Conservation (phyloP, 2,329 filamentous ascomycete genomes). For the Hypoxylon rubiginosum region DNA sequence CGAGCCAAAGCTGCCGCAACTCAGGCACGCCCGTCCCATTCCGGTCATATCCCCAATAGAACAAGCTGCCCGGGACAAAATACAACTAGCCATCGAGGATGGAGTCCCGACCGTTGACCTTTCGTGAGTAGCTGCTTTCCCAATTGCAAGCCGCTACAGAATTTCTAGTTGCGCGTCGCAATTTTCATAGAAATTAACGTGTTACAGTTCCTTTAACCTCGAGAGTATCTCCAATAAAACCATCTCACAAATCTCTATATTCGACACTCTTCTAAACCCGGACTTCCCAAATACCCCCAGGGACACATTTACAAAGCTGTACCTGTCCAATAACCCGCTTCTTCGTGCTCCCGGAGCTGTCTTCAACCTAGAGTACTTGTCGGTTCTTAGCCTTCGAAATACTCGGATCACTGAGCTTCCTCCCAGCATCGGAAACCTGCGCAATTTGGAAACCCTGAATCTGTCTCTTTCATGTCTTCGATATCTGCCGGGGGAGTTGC, state of each 20-base stretch:
- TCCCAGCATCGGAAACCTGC: slow-evolving; percentile 68
- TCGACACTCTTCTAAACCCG: slow-evolving; percentile 67
- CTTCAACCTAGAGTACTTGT: slow-evolving; percentile 72
- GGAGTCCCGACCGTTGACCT: slow-evolving; percentile 73
- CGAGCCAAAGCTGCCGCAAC: slow-evolving; percentile 56
- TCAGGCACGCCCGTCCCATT: slow-evolving; percentile 50
- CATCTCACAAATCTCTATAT: slow-evolving; percentile 67
- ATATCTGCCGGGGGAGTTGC: slow-evolving; percentile 73
- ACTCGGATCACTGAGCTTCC: slow-evolving; percentile 74
- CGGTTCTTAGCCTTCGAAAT: slow-evolving; percentile 74
- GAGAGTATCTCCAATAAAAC: slow-evolving; percentile 68
- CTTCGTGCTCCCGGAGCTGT: slow-evolving; percentile 69
- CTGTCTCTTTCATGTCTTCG: slow-evolving; percentile 73
- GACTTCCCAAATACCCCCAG: slow-evolving; percentile 70
- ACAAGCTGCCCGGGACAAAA: slow-evolving; percentile 59
- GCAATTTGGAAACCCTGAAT: slow-evolving; percentile 73
- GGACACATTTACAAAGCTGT: slow-evolving; percentile 72
- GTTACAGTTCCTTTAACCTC: slow-evolving; percentile 60
- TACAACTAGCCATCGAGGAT: slow-evolving; percentile 68
- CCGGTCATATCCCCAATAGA: slow-evolving; percentile 57
- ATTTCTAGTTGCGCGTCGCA: background rate
- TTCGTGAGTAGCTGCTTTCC: slow-evolving; percentile 63
- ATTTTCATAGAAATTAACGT: slow-evolving; percentile 9
- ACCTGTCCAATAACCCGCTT: slow-evolving; percentile 71
- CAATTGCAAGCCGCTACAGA: background rate